Percentiles rank a stretch among this genome's conserved stretches.
phyloP scores from a whole-genome alignment of 1,139 yeast genomes.

The Blastobotrys serpentis region DNA sequence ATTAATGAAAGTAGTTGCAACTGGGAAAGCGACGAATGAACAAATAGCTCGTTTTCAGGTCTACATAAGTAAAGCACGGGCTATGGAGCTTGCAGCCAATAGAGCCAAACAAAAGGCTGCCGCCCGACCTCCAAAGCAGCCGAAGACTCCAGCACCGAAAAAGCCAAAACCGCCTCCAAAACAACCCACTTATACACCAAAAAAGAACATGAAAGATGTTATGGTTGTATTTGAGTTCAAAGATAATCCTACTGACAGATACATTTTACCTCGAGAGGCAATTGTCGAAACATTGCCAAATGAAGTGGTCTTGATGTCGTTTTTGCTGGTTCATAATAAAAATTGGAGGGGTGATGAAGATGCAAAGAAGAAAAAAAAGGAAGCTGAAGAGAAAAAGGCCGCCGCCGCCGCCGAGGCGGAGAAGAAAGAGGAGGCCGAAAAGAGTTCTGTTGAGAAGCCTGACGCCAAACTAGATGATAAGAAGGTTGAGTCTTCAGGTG shows the following conservation, averaged over 20 bases:
- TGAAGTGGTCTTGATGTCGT: constrained; percentile 62
- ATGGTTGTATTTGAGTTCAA: constrained; percentile 80
- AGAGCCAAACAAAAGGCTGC: constrained; percentile 9
- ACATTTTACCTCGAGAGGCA: constrained; percentile 69
- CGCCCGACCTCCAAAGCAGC: constrained; percentile 12
- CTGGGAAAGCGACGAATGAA: constrained; percentile 67
- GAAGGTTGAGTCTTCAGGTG: no score
- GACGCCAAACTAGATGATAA: no score
- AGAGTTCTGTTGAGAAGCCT: constrained; percentile 31
- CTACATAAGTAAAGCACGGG: constrained; percentile 71
- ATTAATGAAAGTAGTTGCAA: constrained; percentile 80
- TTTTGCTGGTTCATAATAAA: constrained; percentile 60
- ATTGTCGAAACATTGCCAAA: constrained; percentile 61
- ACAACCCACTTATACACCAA: constrained; percentile 28
- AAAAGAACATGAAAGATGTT: constrained; percentile 51
- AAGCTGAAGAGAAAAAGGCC: constrained; percentile 29
- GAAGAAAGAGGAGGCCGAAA: constrained; percentile 27
- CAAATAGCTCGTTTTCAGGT: constrained; percentile 76
- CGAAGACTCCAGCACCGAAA: constrained; percentile 20
- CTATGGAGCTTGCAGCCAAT: constrained; percentile 56
- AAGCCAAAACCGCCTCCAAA: constrained; percentile 28
- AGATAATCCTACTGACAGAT: constrained; percentile 77
- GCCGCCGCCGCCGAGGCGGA: constrained; percentile 21
- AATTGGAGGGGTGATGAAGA: constrained; percentile 46
- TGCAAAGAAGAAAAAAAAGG: constrained; percentile 27